Base-by-base conservation (phyloP, 2,329 filamentous ascomycete genomes). In the Fusarium sp. region DNA sequence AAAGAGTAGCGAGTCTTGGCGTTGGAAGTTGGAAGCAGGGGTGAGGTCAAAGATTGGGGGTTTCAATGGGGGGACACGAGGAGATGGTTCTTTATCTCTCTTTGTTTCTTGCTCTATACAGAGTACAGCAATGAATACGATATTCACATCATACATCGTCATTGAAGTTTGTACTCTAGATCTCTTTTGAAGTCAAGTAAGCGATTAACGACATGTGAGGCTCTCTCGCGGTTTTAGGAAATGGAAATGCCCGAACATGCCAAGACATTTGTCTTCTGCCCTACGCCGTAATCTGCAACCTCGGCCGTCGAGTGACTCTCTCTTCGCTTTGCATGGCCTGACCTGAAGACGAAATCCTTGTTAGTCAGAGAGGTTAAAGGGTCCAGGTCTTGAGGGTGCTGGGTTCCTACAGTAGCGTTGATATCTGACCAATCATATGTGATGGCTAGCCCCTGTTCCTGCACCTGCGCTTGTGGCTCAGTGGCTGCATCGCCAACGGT, bases 201-300 rank as follows among this genome's bases (percentile, higher is more conserved):
- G n/a, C 7, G 40, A 41, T 12, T n/a, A 29, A 10, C 14, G 4
- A 10, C 16, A 16, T 18, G 16, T 34, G 13, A 44, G 41, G 11
- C 9, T 20, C 30, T 22, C 22, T 12, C 32, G 9, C 32, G 9
- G 16, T 7, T 47, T 65, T 34, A 47, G 60, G 62, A 42, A 65
- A 47, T 29, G 13, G 62, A 42, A 65, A 47, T 29, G 13, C 29
- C 46, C 48, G 60, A 32, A 25, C 18, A 25, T 40, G 54, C 47
- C 61, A 65, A 60, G 54, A 59, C 37, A 13, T 22, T 25, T 40
- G 32, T 20, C 24, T 40, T 27, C 24, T 52, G 48, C 48, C 48
- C 60, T 96, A 3, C 81, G 59, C 59, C 61, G 51, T 44, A 64
- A 48, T 37, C 37, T 96, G 34, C 46, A 84, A 90, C 8, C 86